Percentiles rank a stretch among this genome's conserved stretches.
These are phyloP conservation scores for Citeromyces matritensis DNA, from an alignment of 805 yeast species.

Conservation along the genomic window DNA sequence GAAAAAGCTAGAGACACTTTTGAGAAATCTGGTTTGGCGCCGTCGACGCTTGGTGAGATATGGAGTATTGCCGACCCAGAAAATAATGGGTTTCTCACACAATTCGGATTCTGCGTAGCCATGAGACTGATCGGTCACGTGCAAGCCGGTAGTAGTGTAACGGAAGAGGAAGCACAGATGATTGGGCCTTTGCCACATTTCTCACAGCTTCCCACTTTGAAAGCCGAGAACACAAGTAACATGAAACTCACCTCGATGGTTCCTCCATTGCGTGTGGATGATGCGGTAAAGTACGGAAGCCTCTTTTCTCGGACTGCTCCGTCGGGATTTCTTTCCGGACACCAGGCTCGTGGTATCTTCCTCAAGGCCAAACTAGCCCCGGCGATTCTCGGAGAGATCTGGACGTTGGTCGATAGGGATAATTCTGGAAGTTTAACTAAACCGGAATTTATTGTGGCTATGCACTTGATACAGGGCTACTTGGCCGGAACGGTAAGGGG, in stretches of 20 bases:
- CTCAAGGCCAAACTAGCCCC: conserved; percentile 79
- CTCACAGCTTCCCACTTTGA: conserved; percentile 11
- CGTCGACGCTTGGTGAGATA: conserved; percentile 68
- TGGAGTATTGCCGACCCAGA: conserved; percentile 93
- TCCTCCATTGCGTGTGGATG: conserved; percentile 40
- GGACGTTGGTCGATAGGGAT: conserved; percentile 75
- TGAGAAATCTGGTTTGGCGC: conserved; percentile 74
- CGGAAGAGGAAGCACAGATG: conserved; percentile 34
- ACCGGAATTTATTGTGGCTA: conserved; percentile 77
- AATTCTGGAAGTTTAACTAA: conserved; percentile 59
- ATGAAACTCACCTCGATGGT: conserved; percentile 12
- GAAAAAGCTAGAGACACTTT: conserved; percentile 71
- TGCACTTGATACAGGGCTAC: conserved; percentile 84
- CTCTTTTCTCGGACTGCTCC: conserved; percentile 60
- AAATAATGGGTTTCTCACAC: conserved; percentile 73
- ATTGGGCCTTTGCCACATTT: conserved; percentile 59
- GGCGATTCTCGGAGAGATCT: conserved; percentile 64
- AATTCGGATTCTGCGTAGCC: conserved; percentile 70
- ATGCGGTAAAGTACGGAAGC: conserved; percentile 48
- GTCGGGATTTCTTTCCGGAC: conserved; percentile 44
- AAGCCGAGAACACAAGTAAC: conserved; percentile 5
- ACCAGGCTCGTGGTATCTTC: conserved; percentile 74
- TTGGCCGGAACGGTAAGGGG: conserved; percentile 49
- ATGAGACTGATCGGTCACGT: conserved; percentile 82
- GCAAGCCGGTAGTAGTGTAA: conserved; percentile 52